Evolutionary conservation across 2,329 filamentous ascomycete genomes (phyloP), one percentile per base, ranked within the genome.

Genomic region (Aspergillus sp.): DNA sequence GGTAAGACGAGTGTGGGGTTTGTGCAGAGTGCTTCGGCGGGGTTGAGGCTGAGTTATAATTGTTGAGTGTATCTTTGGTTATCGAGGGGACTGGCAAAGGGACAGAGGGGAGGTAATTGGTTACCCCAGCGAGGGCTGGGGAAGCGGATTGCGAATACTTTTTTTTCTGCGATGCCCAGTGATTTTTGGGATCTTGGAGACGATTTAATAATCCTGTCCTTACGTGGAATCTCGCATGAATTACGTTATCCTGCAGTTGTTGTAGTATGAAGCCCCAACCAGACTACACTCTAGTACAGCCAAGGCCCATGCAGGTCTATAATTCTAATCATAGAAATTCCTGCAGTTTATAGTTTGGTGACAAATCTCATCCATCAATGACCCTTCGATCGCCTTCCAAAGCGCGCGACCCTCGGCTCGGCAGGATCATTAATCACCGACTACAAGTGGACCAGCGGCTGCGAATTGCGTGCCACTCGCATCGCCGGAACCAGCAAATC

Each of bases 1-100:
- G 15, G 4, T 11, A 46, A 49, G 52, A 54, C 61, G 0, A 60
- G 57, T n/a, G 61, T 63, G 7, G 52, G 41, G 11, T 63, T 63
- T 57, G 52, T 9, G 38, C 61, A 63, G 31, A 46, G 47, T 2
- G 6, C 19, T 3, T 28, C 11, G 7, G 61, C 38, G 11, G 61
- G 61, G 11, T 38, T 63, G 38, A 34, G 57, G 57, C 43, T 63
- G 53, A 60, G 9, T 11, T 54, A 60, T 38, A 63, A 63, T 31
- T 63, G 61, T 31, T 63, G 41, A 60, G 34, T 25, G 15, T 3
- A 1, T 15, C n/a, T 9, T 22, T 13, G 28, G 4, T 38, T 38
- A 19, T 38, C 8, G 5, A 15, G 34, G 34, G 15, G 4, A 41
- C 11, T 41, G 11, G 31, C 4, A 7, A 4, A 38, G 15, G 34